Conservation (phyloP, 306 rosid species). For the Cucurbita maxima region DNA sequence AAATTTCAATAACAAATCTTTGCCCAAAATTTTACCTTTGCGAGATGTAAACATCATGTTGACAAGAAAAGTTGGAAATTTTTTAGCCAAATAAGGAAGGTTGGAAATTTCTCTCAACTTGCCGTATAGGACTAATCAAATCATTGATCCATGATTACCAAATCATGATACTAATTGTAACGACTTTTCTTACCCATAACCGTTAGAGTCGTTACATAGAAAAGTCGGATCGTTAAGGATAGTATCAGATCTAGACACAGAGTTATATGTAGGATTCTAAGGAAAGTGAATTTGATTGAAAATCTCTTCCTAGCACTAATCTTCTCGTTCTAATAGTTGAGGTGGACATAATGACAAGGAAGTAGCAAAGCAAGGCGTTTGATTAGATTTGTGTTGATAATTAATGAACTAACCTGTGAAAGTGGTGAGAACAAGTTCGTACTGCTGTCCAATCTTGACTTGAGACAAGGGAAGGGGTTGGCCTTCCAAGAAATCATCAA, state of each 20-base stretch:
- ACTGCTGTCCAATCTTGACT: slow-evolving; percentile 61
- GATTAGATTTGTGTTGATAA: too few species aligned
- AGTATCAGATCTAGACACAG: too few species aligned
- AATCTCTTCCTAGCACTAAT: too few species aligned
- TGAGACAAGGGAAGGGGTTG: slow-evolving; percentile 61
- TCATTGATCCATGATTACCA: neutral
- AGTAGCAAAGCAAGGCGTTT: neutral
- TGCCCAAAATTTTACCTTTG: too few species aligned
- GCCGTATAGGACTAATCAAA: neutral
- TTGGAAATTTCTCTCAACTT: too few species aligned
- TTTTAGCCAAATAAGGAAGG: neutral
- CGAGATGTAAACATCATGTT: neutral
- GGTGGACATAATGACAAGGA: neutral
- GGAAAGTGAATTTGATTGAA: too few species aligned
- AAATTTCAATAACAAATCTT: too few species aligned
- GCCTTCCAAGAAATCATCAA: slow-evolving; percentile 62
- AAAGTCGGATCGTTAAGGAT: too few species aligned
- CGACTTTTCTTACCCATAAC: too few species aligned
- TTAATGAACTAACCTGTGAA: slow-evolving; percentile 47
- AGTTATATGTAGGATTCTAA: too few species aligned
- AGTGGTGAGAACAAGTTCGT: slow-evolving; percentile 84
- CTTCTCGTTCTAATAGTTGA: neutral
- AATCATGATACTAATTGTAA: neutral
- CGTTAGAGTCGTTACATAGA: too few species aligned
- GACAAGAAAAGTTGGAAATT: neutral